phyloP scores from a whole-genome alignment of 129 eudicot genomes.

The Pseudognaphalium luteoalbum region DNA sequence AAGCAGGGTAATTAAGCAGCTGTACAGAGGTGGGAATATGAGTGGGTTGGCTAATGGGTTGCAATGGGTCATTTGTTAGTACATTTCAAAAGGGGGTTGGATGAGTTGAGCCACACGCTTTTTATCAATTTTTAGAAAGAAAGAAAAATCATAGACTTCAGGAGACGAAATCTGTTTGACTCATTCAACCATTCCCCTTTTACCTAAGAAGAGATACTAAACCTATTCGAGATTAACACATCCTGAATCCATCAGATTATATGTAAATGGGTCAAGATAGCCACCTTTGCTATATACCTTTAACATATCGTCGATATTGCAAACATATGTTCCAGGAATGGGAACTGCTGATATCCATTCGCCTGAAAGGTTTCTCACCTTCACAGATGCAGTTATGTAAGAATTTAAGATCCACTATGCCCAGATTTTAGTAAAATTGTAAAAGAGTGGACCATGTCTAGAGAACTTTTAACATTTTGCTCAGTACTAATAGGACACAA shows the following conservation, averaged over 20 bases:
- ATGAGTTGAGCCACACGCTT: neutral
- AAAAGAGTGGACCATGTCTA: neutral
- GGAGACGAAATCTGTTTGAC: neutral
- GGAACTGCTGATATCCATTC: conserved; percentile 98
- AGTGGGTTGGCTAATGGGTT: neutral
- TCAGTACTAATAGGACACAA: neutral
- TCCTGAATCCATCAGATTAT: neutral
- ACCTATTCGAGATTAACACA: too few relatives aligned
- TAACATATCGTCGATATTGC: conserved; percentile 95
- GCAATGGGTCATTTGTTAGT: too few relatives aligned
- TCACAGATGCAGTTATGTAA: conserved; percentile 17
- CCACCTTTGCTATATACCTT: conserved; percentile 50
- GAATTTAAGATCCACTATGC: neutral
- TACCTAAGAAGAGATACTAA: too few relatives aligned
- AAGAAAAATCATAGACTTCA: neutral
- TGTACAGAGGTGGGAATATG: neutral
- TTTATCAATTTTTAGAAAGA: neutral
- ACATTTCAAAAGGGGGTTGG: neutral
- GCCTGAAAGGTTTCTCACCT: conserved; percentile 87
- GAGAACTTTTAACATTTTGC: neutral
- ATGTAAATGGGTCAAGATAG: neutral
- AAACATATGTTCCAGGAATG: conserved; percentile 89
- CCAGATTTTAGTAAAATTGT: neutral
- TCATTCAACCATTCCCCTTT: neutral
- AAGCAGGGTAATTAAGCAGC: neutral